These are phyloP conservation scores for Glarea lozoyensis DNA, from an alignment of 495 filamentous ascomycete genomes.

Conservation along the genomic window DNA sequence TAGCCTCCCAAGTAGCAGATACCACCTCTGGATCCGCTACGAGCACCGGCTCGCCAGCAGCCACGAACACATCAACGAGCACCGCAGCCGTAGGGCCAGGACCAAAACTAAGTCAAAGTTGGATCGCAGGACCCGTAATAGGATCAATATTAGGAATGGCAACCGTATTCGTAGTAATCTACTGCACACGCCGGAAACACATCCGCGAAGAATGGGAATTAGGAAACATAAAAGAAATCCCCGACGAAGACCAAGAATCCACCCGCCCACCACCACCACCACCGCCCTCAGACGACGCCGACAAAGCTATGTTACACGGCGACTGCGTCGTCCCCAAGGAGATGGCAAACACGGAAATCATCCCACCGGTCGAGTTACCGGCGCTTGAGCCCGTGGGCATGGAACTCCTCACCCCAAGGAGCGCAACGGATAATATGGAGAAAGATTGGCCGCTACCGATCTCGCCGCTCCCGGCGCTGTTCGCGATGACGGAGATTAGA, in stretches of 20 bases:
- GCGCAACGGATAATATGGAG: background rate
- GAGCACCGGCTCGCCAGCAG: background rate
- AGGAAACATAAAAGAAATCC: background rate
- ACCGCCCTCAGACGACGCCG: background rate
- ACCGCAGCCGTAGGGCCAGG: background rate
- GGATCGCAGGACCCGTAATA: slow-evolving; percentile 14
- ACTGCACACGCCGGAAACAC: slow-evolving; percentile 13
- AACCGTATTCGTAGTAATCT: slow-evolving; percentile 14
- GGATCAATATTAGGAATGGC: slow-evolving; percentile 12
- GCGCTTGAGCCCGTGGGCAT: slow-evolving; percentile 13
- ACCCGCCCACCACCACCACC: no score
- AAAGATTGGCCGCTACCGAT: slow-evolving; percentile 16
- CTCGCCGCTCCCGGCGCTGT: slow-evolving; percentile 9
- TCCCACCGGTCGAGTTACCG: slow-evolving; percentile 9
- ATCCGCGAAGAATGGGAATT: background rate
- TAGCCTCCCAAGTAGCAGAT: no score
- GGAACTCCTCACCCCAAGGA: slow-evolving; percentile 9
- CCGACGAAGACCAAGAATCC: background rate
- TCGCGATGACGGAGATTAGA: slow-evolving; percentile 12
- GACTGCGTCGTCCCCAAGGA: slow-evolving; percentile 4
- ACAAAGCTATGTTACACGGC: slow-evolving; percentile 6
- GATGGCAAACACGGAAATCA: slow-evolving; percentile 8
- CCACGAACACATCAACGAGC: background rate
- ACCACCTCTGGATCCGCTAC: background rate
- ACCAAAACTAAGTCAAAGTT: background rate